phyloP scores from a whole-genome alignment of 192 early-diverging fungal species.

The Funneliformis mosseae region DNA sequence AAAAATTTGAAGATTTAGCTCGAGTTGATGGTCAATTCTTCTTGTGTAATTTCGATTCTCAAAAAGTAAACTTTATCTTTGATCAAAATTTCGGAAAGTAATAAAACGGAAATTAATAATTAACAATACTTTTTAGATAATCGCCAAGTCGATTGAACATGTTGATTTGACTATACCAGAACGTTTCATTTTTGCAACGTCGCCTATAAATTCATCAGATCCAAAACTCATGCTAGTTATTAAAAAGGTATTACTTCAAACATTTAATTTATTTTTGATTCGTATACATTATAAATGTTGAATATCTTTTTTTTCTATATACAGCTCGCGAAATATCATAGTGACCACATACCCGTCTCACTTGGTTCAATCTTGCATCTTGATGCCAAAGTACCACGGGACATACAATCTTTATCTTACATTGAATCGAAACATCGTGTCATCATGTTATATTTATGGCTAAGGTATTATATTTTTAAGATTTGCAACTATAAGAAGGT shows the following conservation, averaged over 20 bases:
- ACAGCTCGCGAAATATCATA: constrained; percentile 35
- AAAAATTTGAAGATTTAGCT: constrained; percentile 73
- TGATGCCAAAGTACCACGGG: constrained; percentile 11
- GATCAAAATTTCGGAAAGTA: not conserved
- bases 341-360: constrained; percentile 44
- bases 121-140: constrained; percentile 34
- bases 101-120: too few relatives aligned
- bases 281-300: not conserved
- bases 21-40: constrained; percentile 71
- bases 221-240: not conserved
- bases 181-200: constrained; percentile 68
- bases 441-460: constrained; percentile 89
- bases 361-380: constrained; percentile 42
- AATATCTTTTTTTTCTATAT: not conserved
- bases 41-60: constrained; percentile 70
- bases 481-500: not conserved
- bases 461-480: constrained; percentile 53
- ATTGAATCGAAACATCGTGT: constrained; percentile 77
- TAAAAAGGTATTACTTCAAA: not conserved
- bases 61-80: constrained; percentile 49
- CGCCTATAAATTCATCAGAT: constrained; percentile 60
- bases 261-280: not conserved
- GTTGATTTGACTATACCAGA: constrained; percentile 65
- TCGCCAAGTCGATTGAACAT: constrained; percentile 66
- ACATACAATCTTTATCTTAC: not conserved